These are phyloP conservation scores for Obelidium mucronatum DNA, from an alignment of 192 early-diverging fungal genomes.

Conservation along the genomic window DNA sequence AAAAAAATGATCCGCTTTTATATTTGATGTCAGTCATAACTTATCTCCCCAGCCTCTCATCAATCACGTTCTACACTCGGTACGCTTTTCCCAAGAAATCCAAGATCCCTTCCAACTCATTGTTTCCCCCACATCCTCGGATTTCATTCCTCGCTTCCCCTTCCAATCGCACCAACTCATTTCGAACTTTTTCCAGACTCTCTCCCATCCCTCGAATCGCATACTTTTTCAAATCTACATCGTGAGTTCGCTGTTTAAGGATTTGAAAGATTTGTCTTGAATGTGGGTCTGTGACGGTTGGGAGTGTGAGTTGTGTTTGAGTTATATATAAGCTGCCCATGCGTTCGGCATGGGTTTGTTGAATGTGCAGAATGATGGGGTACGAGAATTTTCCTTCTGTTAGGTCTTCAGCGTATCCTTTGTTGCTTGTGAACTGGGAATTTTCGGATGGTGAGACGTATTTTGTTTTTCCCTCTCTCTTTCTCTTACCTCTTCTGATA, in stretches of 20 bases:
- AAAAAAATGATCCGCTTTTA: no score
- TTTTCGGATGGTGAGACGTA: neutral
- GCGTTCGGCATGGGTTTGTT: slow-evolving; percentile 71
- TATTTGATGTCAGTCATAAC: neutral
- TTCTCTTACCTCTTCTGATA: slow-evolving; percentile 77
- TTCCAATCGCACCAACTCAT: slow-evolving; percentile 73
- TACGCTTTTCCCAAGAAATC: slow-evolving; percentile 60
- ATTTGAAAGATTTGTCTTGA: slow-evolving; percentile 84
- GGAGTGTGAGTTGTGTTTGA: slow-evolving; percentile 88
- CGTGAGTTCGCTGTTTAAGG: slow-evolving; percentile 83
- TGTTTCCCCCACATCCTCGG: slow-evolving; percentile 79
- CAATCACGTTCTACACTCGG: neutral
- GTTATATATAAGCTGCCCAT: slow-evolving; percentile 97
- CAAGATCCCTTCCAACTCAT: slow-evolving; percentile 68
- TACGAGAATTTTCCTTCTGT: slow-evolving; percentile 99
- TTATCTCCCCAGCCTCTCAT: neutral
- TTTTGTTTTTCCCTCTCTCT: no score
- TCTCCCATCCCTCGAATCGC: slow-evolving; percentile 83
- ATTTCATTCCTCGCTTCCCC: slow-evolving; percentile 69
- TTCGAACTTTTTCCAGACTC: slow-evolving; percentile 82
- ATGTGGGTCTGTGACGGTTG: slow-evolving; percentile 60
- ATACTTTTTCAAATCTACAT: slow-evolving; percentile 84
- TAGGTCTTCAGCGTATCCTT: slow-evolving; percentile 98
- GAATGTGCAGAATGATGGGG: slow-evolving; percentile 90
- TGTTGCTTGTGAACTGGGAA: slow-evolving; percentile 84